Base-by-base conservation (phyloP, 1,284 basidiomycete species). In the Papiliotrema nemorosa region DNA sequence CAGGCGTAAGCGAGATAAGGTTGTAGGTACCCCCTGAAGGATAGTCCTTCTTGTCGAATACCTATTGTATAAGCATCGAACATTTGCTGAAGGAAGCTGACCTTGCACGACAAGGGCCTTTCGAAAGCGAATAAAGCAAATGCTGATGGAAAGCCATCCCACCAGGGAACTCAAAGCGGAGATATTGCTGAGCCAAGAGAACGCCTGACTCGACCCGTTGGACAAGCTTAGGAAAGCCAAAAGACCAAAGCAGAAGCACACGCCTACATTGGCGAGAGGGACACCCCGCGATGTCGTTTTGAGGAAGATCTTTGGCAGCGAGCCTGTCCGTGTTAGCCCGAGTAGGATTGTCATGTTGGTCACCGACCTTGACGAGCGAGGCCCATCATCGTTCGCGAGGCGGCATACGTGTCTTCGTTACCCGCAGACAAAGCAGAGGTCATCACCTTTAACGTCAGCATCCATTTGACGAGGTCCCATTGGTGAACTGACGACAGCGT, bases 361-460 rank as follows among this genome's bases (percentile, higher is more conserved):
- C 29, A 14, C 29, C 3, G 77, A 75, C 76, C 73, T 1, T 12
- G 13, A 9, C n/a, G 21, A 5, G 47, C 38, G 13, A 49, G 40
- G 24, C 34, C 47, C 5, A 43, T n/a, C 3, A 49, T 14, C 0
- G 39, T 35, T 36, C 47, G 38, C 3, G 31, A 35, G 14, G 33
- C 27, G 33, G 31, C 38, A 20, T 42, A 49, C 47, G 93, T 69
- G 63, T 90, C 85, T 57, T 85, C 86, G 33, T 84, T 87, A 2
- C 86, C 88, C 5, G 90, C 88, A 6, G 87, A 90, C 81, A 86
- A 88, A 1, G 90, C 90, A 1, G 88, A 88, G 25, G 85, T 87
- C 49, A 94, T 74, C 16, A 31, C 29, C 29, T 31, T 31, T 31
- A n/a, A n/a, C 29, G 14, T 31, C 29, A 31, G 29, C 29, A 31